Evolutionary conservation across 2,329 filamentous ascomycete genomes (phyloP).

Genomic region (Neurospora crassa): DNA sequence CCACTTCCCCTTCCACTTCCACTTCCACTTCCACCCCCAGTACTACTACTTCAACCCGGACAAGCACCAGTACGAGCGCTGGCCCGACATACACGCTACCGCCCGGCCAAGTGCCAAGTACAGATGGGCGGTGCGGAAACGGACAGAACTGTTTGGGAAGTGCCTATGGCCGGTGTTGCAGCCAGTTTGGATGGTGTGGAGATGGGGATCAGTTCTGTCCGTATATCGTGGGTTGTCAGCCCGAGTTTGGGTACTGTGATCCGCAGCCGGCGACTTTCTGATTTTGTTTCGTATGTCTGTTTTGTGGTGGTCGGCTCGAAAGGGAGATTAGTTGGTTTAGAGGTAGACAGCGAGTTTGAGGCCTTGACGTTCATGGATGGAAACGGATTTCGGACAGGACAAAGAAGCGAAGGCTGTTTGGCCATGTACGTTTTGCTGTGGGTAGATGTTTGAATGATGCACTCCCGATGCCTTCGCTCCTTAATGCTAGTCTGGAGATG

Average conservation of each 20-base stretch:
- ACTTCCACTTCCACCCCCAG: not conserved
- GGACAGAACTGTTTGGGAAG: conserved; percentile 17
- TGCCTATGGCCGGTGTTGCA: conserved; percentile 18
- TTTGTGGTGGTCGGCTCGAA: not conserved
- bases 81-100: conserved; percentile 11
- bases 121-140: conserved; percentile 18
- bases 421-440: not conserved
- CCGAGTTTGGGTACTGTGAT: conserved; percentile 22
- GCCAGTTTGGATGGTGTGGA: conserved; percentile 21
- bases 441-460: not conserved
- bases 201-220: conserved; percentile 22
- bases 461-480: too few species aligned
- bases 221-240: conserved; percentile 20
- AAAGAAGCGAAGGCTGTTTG: not conserved
- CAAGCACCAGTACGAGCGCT: conserved; percentile 4
- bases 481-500: too few species aligned
- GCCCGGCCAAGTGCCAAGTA: conserved; percentile 14
- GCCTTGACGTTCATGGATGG: not conserved
- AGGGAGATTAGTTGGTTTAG: too few species aligned
- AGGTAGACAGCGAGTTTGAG: too few species aligned
- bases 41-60: conserved; percentile 1
- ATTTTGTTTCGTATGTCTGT: not conserved
- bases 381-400: not conserved
- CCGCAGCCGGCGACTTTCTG: not conserved
- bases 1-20: not conserved